Evolutionary conservation across 1,139 yeast species (phyloP), one percentile per base, ranked within the genome.

Genomic region (Protomyces macrosporus): DNA sequence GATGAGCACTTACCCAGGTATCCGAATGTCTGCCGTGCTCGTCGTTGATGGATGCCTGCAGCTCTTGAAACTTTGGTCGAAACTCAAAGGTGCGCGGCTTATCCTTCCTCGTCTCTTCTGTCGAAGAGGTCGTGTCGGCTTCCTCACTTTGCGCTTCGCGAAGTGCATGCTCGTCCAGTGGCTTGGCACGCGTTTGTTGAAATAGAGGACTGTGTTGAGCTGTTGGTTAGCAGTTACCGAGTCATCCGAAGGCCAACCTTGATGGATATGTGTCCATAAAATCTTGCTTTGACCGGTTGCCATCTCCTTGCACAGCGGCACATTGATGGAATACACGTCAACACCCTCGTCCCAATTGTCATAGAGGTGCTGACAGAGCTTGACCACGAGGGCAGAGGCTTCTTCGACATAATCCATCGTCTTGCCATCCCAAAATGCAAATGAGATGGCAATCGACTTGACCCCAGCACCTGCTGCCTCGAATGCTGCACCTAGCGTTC

Each of bases 401-500:
- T 83, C 84, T 45, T 77, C 77, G 66, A 90, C 77, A 16, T 83
- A 78, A 5, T 75, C 75, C 60, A 84, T 80, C 66, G 87, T 89
- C 45, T 79, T 75, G 63, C 82, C 77, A 54, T 78, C 75, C 61
- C 78, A 51, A 45, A 52, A 42, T 16, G 55, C 52, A 23, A 12
- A 40, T 10, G 53, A 60, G 39, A 55, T 55, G 30, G 48, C 64
- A 16, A 60, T 54, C 7, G 55, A 51, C 36, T 32, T 33, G 35
- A 40, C 40, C 35, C 69, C 51, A 14, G 65, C 66, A 53, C 93
- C 83, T 1, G 88, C 89, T 0, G 93, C 95, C 75, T 93, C 98
- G 90, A 91, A 84, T 0, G 97, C 95, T 0, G 97, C 98, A 34
- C 98, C 98, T 35, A 93, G 88, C 0, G 98, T 93, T n/a, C 98